Evolutionary conservation across 78 protist genomes (phyloP), one percentile per base, ranked within the genome.

Genomic region (Dictyostelium intermedium): DNA sequence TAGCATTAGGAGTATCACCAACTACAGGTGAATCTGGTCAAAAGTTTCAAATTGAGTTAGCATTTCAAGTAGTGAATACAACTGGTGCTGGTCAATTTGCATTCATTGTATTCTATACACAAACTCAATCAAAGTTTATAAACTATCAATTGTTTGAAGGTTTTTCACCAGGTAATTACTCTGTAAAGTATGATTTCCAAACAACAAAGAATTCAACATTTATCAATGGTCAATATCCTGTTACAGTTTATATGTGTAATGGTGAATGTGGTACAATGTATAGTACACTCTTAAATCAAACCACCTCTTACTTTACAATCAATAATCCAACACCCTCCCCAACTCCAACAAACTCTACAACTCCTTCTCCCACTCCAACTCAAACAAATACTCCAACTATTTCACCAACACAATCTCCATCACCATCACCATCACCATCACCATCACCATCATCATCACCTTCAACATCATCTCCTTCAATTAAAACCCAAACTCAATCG

Each of bases 31-130:
- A 35, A 13, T 53, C 85, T 69, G 94, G 94, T 18, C 3, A 9
- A 6, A 50, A 69, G 6, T 89, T 89, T 50, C 32, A 11, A n/a
- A 53, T 89, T 32, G n/a, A 83, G 1, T 50, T 89, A 13, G 34
- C 73, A 53, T 80, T 89, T 69, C 41, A 83, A 10, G 94, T 89
- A 0, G 27, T 89, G 35, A 89, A 89, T 69, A 60, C 94, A 16
- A 89, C 94, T 9, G 94, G 94, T 47, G 82, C 53, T 2, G 94
- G 94, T 47, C 94, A 89, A 69, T 80, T 89, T 69, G 70, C 72
- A 16, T 89, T 79, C n/a, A 81, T 89, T 50, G 72, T 89, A 23
- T 89, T 43, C 27, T 89, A 89, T 37, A 34, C 53, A 11, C 39
- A 30, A 37, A 80, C 30, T 23, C 53, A 89, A 45, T 69, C 82